Evolutionary conservation across 208 protist genomes (phyloP).

Genomic region (Strigomonas culicis): DNA sequence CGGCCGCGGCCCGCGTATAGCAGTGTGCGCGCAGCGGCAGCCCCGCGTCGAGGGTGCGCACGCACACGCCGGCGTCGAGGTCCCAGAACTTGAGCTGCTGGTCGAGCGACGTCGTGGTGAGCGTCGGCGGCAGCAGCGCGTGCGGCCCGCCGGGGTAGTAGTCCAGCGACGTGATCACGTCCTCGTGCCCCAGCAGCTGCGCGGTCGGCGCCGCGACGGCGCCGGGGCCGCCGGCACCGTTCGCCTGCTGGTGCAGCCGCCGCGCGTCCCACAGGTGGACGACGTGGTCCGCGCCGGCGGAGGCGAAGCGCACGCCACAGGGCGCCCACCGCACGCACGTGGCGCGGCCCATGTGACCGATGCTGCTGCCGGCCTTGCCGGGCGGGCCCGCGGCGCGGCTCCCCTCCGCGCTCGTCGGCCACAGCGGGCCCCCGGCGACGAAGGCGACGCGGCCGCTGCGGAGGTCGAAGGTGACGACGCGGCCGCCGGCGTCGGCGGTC

Average conservation of each 20-base stretch:
- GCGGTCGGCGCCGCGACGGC: conserved; percentile 29
- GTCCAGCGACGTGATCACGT: conserved; percentile 75
- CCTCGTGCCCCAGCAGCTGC: conserved; percentile 68
- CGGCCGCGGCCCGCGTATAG: conserved; percentile 15
- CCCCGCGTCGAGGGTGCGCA: conserved; percentile 35
- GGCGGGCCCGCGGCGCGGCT: background rate
- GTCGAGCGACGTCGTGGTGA: conserved; percentile 80
- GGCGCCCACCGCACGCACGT: conserved; percentile 78
- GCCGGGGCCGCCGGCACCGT: conserved; percentile 1
- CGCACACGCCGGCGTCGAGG: conserved; percentile 55
- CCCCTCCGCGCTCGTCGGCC: background rate
- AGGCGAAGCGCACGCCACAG: conserved; percentile 70
- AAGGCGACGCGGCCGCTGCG: conserved; percentile 61
- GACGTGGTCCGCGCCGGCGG: conserved; percentile 59
- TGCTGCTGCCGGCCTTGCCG: background rate
- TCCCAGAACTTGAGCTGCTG: conserved; percentile 74
- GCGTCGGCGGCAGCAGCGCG: conserved; percentile 39
- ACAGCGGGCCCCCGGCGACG: conserved; percentile 19
- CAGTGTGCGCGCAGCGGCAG: conserved; percentile 64
- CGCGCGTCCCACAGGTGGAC: conserved; percentile 83
- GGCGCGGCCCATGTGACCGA: conserved; percentile 49
- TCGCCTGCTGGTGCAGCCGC: conserved; percentile 25
- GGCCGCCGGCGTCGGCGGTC: conserved; percentile 61
- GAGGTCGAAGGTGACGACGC: conserved; percentile 69
- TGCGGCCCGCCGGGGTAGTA: conserved; percentile 26